Percentiles rank a stretch among this genome's conserved stretches.
Evolutionary conservation across 352 stramenopile genomes (phyloP).

Genomic region (Phytophthora megakarya): DNA sequence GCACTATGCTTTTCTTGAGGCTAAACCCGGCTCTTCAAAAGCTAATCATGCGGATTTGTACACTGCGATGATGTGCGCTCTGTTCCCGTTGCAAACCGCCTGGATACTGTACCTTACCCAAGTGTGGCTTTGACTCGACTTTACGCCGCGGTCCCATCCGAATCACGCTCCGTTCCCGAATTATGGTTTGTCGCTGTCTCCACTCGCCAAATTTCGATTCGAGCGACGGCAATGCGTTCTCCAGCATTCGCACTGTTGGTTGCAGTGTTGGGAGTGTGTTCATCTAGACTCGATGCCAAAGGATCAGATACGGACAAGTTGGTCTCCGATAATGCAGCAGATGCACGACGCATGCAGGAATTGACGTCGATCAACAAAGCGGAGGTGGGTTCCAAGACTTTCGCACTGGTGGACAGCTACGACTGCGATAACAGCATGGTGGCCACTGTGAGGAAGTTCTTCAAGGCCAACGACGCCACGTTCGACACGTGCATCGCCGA

Average conservation of each 20-base stretch:
- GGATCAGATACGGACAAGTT: constrained; percentile 5
- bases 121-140: constrained; percentile 23
- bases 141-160: constrained; percentile 29
- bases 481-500: constrained; percentile 55
- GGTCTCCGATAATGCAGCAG: constrained; percentile 9
- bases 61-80: neutral
- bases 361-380: constrained; percentile 41
- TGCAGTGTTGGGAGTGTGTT: constrained; percentile 3
- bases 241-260: constrained; percentile 19
- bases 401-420: constrained; percentile 52
- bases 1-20: constrained; percentile 14
- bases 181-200: constrained; percentile 7
- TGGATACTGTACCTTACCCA: constrained; percentile 2
- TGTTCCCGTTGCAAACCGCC: neutral
- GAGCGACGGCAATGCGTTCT: constrained; percentile 19
- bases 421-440: constrained; percentile 49
- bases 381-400: constrained; percentile 43
- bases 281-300: neutral
- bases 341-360: constrained; percentile 5
- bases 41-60: constrained; percentile 13
- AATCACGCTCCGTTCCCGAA: constrained; percentile 12
- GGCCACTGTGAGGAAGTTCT: constrained; percentile 45
- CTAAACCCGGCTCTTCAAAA: constrained; percentile 21
- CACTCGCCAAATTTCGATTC: constrained; percentile 29
- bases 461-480: constrained; percentile 50